A percentile compares a stretch with the other conserved stretches of the same genome.
phyloP scores from a whole-genome alignment of 768 basidiomycete genomes.

The Tulasnella sp. region DNA sequence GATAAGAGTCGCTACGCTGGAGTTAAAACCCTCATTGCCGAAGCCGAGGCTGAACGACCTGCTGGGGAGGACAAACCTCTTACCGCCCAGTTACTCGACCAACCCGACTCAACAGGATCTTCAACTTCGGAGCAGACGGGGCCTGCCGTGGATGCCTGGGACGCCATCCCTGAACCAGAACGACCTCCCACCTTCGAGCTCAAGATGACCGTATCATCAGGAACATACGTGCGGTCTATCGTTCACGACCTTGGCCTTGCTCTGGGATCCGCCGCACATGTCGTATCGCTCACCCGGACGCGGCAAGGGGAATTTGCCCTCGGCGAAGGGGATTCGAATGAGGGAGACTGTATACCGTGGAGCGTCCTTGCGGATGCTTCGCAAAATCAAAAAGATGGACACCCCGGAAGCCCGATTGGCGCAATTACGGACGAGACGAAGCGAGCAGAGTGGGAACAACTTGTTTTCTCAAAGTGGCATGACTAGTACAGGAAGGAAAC shows the following conservation, averaged over 20 bases:
- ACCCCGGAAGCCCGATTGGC: constrained; percentile 27
- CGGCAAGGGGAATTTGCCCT: constrained; percentile 69
- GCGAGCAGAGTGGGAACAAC: constrained; percentile 73
- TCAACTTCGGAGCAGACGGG: not conserved
- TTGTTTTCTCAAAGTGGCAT: constrained; percentile 49
- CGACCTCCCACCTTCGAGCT: constrained; percentile 76
- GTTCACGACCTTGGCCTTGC: constrained; percentile 86
- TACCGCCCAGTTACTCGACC: not conserved
- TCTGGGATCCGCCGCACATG: constrained; percentile 83
- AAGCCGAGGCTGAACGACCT: constrained; percentile 14
- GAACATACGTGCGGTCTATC: constrained; percentile 94
- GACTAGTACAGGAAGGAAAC: not conserved
- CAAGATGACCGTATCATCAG: constrained; percentile 88
- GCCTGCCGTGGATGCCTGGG: not conserved
- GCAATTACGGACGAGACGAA: constrained; percentile 48
- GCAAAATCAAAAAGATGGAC: constrained; percentile 40
- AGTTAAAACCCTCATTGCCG: constrained; percentile 5
- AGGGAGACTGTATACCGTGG: constrained; percentile 68
- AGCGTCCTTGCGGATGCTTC: constrained; percentile 59
- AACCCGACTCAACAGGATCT: not conserved
- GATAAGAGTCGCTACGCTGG: constrained; percentile 61
- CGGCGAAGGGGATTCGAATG: constrained; percentile 29
- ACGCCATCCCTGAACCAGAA: not conserved
- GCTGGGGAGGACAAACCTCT: not conserved
- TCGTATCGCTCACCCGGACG: constrained; percentile 82